phyloP scores from a whole-genome alignment of 805 yeast species.

The Candida coleopterorum region DNA sequence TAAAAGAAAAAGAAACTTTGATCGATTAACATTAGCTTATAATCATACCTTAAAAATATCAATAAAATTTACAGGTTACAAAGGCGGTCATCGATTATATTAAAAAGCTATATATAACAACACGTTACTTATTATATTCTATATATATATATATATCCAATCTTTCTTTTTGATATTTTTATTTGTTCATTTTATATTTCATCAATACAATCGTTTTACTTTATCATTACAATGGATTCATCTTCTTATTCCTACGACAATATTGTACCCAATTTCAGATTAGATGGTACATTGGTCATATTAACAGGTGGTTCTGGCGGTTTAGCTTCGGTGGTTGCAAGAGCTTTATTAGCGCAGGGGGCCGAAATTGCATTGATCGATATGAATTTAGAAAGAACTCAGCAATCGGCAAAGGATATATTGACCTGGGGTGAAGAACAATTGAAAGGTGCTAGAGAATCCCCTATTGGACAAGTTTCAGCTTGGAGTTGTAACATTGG shows the following conservation, averaged over 20 bases:
- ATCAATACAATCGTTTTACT: background rate
- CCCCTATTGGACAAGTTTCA: conserved; percentile 40
- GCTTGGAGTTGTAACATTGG: conserved; percentile 76
- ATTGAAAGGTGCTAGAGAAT: conserved; percentile 29
- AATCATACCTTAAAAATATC: no score
- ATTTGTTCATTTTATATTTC: no score
- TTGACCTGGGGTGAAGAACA: conserved; percentile 43
- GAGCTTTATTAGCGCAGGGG: conserved; percentile 70
- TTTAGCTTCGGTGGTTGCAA: conserved; percentile 57
- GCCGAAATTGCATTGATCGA: conserved; percentile 73
- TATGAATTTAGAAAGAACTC: conserved; percentile 55
- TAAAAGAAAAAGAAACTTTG: conserved; percentile 1
- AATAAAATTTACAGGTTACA: background rate
- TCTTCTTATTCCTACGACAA: conserved; percentile 30
- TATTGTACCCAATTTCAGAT: conserved; percentile 59
- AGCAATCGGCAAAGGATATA: conserved; percentile 49
- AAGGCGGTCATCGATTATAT: conserved; percentile 4
- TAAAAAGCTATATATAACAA: no score
- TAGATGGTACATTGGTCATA: conserved; percentile 66
- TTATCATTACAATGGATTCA: conserved; percentile 16
- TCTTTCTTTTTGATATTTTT: background rate
- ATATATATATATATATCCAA: no score
- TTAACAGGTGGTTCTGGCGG: conserved; percentile 85
- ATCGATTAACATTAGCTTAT: no score
- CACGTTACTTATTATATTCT: no score